These are phyloP conservation scores for Phylloporus arenicola DNA, from an alignment of 768 basidiomycete species.

Conservation along the genomic window DNA sequence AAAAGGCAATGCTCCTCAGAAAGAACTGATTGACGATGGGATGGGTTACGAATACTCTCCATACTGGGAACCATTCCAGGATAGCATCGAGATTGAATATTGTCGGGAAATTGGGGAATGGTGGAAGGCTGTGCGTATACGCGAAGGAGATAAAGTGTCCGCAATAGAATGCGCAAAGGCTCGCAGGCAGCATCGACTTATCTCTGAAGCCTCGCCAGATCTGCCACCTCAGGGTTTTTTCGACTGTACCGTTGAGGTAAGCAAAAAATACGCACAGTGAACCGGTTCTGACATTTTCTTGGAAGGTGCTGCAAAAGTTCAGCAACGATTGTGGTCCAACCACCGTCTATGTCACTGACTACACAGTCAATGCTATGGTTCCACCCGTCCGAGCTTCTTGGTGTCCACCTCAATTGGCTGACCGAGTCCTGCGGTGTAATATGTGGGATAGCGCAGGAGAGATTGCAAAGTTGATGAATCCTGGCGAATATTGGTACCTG, in stretches of 20 bases:
- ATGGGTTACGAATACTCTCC: constrained; percentile 40
- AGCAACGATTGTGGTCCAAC: constrained; percentile 35
- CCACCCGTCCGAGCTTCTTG: constrained; percentile 35
- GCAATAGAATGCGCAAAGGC: constrained; percentile 7
- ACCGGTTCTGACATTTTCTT: neutral
- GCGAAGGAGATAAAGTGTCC: constrained; percentile 15
- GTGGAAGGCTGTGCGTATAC: constrained; percentile 36
- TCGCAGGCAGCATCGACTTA: constrained; percentile 39
- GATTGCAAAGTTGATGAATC: constrained; percentile 39
- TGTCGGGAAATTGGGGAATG: constrained; percentile 44
- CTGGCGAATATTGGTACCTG: constrained; percentile 49
- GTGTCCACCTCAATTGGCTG: constrained; percentile 43
- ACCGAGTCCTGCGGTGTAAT: constrained; percentile 47
- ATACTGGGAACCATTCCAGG: constrained; percentile 37
- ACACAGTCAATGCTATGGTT: constrained; percentile 41
- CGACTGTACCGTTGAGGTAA: constrained; percentile 59
- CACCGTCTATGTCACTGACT: constrained; percentile 62
- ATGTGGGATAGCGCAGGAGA: constrained; percentile 52
- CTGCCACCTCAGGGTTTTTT: constrained; percentile 48
- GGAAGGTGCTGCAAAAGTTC: constrained; percentile 47
- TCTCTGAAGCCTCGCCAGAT: constrained; percentile 46
- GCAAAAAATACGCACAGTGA: constrained; percentile 1
- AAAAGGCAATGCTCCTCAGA: no score
- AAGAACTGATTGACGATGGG: constrained; percentile 28
- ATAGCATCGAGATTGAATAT: constrained; percentile 36